Conservation (phyloP, 1,284 basidiomycete species). For the Ustilago curta region DNA sequence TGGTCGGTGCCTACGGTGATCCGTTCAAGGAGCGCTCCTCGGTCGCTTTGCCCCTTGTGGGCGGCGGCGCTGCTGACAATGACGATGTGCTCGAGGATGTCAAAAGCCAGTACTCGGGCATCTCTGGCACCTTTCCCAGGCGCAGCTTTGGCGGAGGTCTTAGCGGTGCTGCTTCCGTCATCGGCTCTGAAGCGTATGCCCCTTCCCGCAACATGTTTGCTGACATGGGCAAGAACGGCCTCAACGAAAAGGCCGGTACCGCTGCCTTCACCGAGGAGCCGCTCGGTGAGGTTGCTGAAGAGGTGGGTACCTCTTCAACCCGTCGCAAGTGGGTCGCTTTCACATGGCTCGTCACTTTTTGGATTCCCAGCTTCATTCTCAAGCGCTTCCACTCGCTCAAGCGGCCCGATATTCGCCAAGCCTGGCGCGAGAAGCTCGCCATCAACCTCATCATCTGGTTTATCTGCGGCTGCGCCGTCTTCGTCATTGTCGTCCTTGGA, state of each 20-base stretch:
- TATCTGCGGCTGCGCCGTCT: constrained; percentile 85
- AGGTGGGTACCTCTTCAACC: constrained; percentile 82
- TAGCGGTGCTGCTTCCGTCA: constrained; percentile 43
- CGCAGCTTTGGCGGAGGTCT: constrained; percentile 46
- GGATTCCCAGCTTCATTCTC: constrained; percentile 82
- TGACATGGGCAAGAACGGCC: constrained; percentile 75
- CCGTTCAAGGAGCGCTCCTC: constrained; percentile 68
- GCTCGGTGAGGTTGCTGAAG: constrained; percentile 80
- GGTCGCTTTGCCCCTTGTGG: constrained; percentile 77
- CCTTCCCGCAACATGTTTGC: constrained; percentile 93
- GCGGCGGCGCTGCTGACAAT: constrained; percentile 16
- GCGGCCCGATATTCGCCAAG: constrained; percentile 90
- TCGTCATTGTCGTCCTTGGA: constrained; percentile 91
- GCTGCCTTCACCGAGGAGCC: constrained; percentile 56
- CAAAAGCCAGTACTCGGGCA: constrained; percentile 56
- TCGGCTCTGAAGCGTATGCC: constrained; percentile 75
- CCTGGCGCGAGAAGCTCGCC: constrained; percentile 96
- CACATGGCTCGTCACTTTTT: constrained; percentile 91
- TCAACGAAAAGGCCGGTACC: constrained; percentile 63
- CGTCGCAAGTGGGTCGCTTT: constrained; percentile 88
- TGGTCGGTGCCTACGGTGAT: constrained; percentile 65
- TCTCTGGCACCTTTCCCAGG: constrained; percentile 35
- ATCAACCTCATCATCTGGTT: constrained; percentile 95
- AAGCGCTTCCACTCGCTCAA: constrained; percentile 87
- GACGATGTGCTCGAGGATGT: constrained; percentile 53